These are phyloP conservation scores for Mucor saturninus DNA, from an alignment of 371 early-diverging fungal species.

Conservation along the genomic window DNA sequence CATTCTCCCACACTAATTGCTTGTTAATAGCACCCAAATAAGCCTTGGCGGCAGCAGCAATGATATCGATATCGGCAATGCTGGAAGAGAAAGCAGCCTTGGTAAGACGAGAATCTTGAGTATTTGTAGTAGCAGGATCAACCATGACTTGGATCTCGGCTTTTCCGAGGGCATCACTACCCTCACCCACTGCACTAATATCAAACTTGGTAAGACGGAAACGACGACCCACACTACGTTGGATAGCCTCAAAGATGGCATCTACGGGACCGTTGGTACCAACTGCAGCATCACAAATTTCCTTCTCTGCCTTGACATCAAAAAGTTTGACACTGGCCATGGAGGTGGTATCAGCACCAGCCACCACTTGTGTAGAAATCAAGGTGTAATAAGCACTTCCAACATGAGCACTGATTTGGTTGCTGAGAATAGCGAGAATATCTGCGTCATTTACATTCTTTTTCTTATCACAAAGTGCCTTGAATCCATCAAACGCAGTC, in stretches of 20 bases:
- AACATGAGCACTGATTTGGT: conserved; percentile 50
- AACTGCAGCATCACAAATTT: conserved; percentile 75
- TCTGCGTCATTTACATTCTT: conserved; percentile 92
- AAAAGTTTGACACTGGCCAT: conserved; percentile 78
- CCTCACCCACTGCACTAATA: conserved; percentile 84
- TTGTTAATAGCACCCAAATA: conserved; percentile 86
- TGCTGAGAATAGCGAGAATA: conserved; percentile 82
- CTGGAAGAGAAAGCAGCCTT: conserved; percentile 68
- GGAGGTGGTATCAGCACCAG: conserved; percentile 70
- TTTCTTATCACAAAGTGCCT: conserved; percentile 88
- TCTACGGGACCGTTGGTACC: conserved; percentile 84
- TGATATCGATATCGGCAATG: conserved; percentile 82
- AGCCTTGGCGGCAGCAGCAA: conserved; percentile 85
- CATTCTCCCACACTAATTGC: conserved; percentile 53
- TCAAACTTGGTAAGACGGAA: conserved; percentile 76
- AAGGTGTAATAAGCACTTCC: conserved; percentile 56
- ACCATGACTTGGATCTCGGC: conserved; percentile 77
- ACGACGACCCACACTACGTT: conserved; percentile 71
- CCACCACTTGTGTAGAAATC: conserved; percentile 73
- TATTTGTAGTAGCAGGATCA: conserved; percentile 18
- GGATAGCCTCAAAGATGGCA: conserved; percentile 83
- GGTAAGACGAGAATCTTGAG: conserved; percentile 21
- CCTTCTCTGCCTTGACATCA: conserved; percentile 45
- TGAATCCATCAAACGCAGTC: conserved; percentile 84
- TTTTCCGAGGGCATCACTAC: conserved; percentile 85